Percentiles rank a stretch among this genome's conserved stretches.
Conservation (phyloP, 23 red algal genomes). For the Gracilaria gracilis region DNA sequence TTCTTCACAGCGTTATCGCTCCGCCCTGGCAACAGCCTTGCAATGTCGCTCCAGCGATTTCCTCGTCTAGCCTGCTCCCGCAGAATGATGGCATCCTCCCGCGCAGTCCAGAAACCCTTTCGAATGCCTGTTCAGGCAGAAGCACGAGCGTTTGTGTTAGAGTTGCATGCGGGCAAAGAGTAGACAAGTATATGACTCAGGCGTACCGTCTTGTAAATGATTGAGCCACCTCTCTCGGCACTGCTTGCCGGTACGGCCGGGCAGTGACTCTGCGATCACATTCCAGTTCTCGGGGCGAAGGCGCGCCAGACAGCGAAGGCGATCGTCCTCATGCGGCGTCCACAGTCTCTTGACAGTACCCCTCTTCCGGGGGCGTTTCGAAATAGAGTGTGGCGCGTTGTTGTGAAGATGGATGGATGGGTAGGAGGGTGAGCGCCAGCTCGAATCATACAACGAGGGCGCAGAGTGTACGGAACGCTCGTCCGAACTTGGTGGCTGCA, state of each 20-base stretch:
- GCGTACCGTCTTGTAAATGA: slow-evolving; percentile 76
- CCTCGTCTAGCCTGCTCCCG: slow-evolving; percentile 67
- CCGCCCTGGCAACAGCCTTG: slow-evolving; percentile 65
- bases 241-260: slow-evolving; percentile 92
- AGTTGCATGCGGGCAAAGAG: neutral
- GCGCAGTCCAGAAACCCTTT: slow-evolving; percentile 65
- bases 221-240: slow-evolving; percentile 93
- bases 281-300: slow-evolving; percentile 65
- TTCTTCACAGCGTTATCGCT: slow-evolving; percentile 92
- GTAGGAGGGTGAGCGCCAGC: neutral
- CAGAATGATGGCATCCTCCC: slow-evolving; percentile 65
- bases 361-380: slow-evolving; percentile 25
- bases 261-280: slow-evolving; percentile 68
- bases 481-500: neutral
- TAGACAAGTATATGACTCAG: neutral
- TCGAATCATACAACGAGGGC: neutral
- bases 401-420: neutral
- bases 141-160: neutral
- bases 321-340: slow-evolving; percentile 60
- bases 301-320: slow-evolving; percentile 40
- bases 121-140: slow-evolving; percentile 14
- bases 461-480: neutral
- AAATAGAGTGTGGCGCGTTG: neutral
- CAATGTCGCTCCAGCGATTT: slow-evolving; percentile 86
- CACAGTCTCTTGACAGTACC: slow-evolving; percentile 61